phyloP scores from a whole-genome alignment of 495 filamentous ascomycete genomes.

The Amphirosellinia nigrospora region DNA sequence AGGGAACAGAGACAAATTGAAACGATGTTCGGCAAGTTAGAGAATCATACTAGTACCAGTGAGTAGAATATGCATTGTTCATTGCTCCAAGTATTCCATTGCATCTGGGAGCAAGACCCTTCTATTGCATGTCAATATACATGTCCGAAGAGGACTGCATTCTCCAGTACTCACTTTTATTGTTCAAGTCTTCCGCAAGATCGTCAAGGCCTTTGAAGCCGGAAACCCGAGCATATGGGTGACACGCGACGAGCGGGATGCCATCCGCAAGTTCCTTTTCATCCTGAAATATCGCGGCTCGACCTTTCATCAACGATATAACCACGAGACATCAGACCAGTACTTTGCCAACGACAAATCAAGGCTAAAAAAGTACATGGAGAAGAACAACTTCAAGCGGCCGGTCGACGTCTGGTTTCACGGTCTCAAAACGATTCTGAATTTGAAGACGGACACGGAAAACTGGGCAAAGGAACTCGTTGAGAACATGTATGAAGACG shows the following conservation, averaged over 20 bases:
- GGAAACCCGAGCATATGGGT: conserved; percentile 41
- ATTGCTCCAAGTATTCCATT: no score
- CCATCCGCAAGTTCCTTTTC: conserved; percentile 60
- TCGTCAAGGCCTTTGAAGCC: conserved; percentile 39
- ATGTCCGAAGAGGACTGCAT: background rate
- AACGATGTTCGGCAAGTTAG: conserved; percentile 44
- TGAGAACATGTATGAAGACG: conserved; percentile 45
- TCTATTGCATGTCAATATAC: background rate
- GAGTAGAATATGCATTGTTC: background rate
- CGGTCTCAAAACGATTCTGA: conserved; percentile 54
- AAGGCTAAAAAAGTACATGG: conserved; percentile 51
- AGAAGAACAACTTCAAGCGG: conserved; percentile 45
- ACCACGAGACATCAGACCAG: conserved; percentile 39
- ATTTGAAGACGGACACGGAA: conserved; percentile 50
- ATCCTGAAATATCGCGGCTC: conserved; percentile 56
- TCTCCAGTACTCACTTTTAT: background rate
- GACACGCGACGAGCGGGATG: conserved; percentile 46
- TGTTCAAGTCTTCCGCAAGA: conserved; percentile 37
- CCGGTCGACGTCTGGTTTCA: conserved; percentile 61
- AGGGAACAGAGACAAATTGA: conserved; percentile 44
- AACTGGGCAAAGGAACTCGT: conserved; percentile 44
- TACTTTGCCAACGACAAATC: conserved; percentile 51
- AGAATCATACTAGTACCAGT: conserved; percentile 35
- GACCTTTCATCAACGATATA: conserved; percentile 44
- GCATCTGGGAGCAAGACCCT: background rate